A percentile compares a stretch with the other conserved stretches of the same genome.
Conservation (phyloP, 2,329 filamentous ascomycete species). For the Fusarium hainanense region DNA sequence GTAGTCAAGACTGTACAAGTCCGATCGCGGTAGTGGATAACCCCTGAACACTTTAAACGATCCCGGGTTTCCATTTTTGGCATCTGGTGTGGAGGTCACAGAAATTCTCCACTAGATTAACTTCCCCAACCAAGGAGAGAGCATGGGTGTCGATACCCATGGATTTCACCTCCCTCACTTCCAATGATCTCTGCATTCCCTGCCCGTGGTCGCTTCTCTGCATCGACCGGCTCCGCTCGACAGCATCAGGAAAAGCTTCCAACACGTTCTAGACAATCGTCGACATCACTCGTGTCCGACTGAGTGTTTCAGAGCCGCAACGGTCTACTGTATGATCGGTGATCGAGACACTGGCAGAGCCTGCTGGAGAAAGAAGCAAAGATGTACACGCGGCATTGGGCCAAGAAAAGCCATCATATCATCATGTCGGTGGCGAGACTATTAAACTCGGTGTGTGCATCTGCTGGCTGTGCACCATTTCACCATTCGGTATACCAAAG, state of each 20-base stretch:
- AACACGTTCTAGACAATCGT: constrained; percentile 34
- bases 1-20: background rate
- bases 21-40: constrained; percentile 12
- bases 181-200: constrained; percentile 19
- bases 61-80: constrained; percentile 35
- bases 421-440: constrained; percentile 21
- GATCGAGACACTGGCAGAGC: background rate
- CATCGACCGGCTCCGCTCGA: constrained; percentile 4
- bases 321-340: background rate
- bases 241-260: constrained; percentile 21
- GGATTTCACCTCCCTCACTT: constrained; percentile 10
- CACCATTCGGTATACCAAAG: constrained; percentile 1
- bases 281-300: constrained; percentile 35
- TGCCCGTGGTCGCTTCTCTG: constrained; percentile 9
- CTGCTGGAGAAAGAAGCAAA: background rate
- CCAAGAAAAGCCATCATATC: constrained; percentile 5
- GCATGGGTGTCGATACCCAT: constrained; percentile 17
- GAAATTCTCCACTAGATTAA: constrained; percentile 28
- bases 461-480: constrained; percentile 10
- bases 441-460: constrained; percentile 24
- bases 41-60: constrained; percentile 10
- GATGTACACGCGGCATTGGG: constrained; percentile 5
- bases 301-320: constrained; percentile 22
- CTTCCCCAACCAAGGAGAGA: constrained; percentile 5
- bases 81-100: constrained; percentile 14